Evolutionary conservation across 345 rosid species (phyloP), one percentile per base, ranked within the genome.

Genomic region (Lepidium aucheri): DNA sequence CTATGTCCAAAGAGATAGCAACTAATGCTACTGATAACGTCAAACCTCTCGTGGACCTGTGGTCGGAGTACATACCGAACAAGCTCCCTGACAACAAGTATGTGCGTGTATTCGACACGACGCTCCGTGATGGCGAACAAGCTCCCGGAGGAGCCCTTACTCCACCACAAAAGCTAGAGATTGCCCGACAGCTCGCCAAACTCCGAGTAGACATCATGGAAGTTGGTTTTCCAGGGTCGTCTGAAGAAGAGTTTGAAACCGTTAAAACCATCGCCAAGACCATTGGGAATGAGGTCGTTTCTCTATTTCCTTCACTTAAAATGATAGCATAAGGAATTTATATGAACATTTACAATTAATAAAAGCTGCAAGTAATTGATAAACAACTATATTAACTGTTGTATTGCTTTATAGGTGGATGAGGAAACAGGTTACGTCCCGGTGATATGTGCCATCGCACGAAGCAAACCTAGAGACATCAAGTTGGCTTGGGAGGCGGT

Each of bases 101-200:
- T 49, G 91, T 93, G 42, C 94, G 97, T 67, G 58, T 90, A 38
- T 86, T 93, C 56, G 96, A 93, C 76, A 93, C 97, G 55, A 93
- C 98, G 26, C 98, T 88, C 70, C 97, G 98, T 32, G 97, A 90
- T 42, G 97, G 98, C 14, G 98, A 93, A 68, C 98, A 90, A 77
- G 82, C 98, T 65, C 97, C 97, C 0, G 98, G 98, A 65, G 98
- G 94, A 75, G 72, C 96, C 17, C 74, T 93, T 41, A 88, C 96
- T 22, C 81, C 97, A 46, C 85, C 86, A 56, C 91, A 90, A 77
- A 90, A 90, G 71, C 82, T 90, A 7, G 86, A 82, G 76, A 88
- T 93, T 24, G 97, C 97, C 8, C 83, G 89, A 24, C 90, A 90
- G 69, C 84, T 90, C 0, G 82, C 89, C 1, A 87, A 82, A 80